Base-by-base conservation (phyloP, 1,284 basidiomycete genomes). In the Phylloboletellus chloephorus region DNA sequence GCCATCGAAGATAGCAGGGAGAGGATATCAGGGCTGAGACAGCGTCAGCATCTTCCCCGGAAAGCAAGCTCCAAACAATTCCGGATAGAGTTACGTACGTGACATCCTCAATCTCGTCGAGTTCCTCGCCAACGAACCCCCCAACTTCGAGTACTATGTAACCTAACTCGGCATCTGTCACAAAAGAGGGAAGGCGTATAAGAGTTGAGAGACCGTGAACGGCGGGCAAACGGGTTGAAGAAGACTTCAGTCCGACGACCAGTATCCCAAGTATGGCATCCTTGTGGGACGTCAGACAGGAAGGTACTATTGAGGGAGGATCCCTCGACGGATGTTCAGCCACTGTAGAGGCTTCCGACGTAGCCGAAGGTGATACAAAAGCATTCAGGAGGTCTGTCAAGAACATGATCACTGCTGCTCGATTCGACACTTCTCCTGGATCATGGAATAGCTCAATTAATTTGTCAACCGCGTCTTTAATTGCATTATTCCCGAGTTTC, bases 61-160 rank as follows among this genome's bases (percentile, higher is more conserved):
- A 31, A 21, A 20, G 40, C 4, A 17, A 30, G 37, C 22, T n/a
- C 19, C 21, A 36, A 6, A 26, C 15, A 22, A 12, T 26, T 37
- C 28, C 8, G 23, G 29, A 21, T 23, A 15, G 37, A 19, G 31
- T 31, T 19, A 49, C 41, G 22, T 40, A 82, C 82, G 74, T 78
- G 37, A 73, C 57, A 32, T 81, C 78, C 15, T 76, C 73, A 5
- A 61, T 67, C 15, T 82, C 79, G 11, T 79, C 74, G 19, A 71
- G 67, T 29, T 74, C 68, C 16, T 71, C 69, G 25, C 75, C 66
- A 23, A 91, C 63, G 8, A 92, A 65, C 35, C 89, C 82, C 52
- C 88, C 82, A 22, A 88, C 72, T 40, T 78, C 81, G 43, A 83
- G 79, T 1, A 94, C 85, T 31, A 92, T 67, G 57, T 85, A 91